Evolutionary conservation across 805 yeast genomes (phyloP).

Genomic region (Kuraishia ogatae): DNA sequence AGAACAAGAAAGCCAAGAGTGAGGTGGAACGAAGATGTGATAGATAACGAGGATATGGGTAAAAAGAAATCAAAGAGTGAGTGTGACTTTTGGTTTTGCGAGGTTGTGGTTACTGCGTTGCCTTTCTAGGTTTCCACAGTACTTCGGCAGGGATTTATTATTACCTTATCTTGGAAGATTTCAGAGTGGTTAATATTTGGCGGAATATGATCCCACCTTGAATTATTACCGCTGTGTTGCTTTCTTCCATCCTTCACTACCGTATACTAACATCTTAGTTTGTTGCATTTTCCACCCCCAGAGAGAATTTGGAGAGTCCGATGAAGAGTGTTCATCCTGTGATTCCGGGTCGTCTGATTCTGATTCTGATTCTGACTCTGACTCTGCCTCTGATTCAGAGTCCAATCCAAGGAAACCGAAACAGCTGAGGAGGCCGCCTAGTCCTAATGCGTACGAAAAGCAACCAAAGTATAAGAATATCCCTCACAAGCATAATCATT

Average conservation of each 20-base stretch:
- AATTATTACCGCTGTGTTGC: no score
- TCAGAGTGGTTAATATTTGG: no score
- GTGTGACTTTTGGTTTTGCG: constrained; percentile 7
- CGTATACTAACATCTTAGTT: constrained; percentile 27
- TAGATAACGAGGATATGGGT: constrained; percentile 85
- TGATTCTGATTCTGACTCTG: constrained; percentile 26
- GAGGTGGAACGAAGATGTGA: constrained; percentile 76
- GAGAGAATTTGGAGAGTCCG: constrained; percentile 43
- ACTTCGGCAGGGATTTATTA: no score
- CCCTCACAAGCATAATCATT: constrained; percentile 8
- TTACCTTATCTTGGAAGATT: no score
- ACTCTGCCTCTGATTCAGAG: constrained; percentile 20
- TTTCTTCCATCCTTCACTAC: no score
- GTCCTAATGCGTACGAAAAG: constrained; percentile 82
- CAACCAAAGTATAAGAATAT: constrained; percentile 57
- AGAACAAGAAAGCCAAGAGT: constrained; percentile 40
- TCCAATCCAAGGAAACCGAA: constrained; percentile 6
- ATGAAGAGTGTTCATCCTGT: constrained; percentile 18
- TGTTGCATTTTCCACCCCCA: constrained; percentile 86
- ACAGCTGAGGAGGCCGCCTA: constrained; percentile 15
- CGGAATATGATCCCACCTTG: no score
- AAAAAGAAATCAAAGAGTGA: constrained; percentile 77
- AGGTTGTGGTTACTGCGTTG: background rate
- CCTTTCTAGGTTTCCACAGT: background rate
- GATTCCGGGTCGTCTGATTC: constrained; percentile 4